Conservation (phyloP, 2,329 filamentous ascomycete genomes). For the Talaromyces sp. region DNA sequence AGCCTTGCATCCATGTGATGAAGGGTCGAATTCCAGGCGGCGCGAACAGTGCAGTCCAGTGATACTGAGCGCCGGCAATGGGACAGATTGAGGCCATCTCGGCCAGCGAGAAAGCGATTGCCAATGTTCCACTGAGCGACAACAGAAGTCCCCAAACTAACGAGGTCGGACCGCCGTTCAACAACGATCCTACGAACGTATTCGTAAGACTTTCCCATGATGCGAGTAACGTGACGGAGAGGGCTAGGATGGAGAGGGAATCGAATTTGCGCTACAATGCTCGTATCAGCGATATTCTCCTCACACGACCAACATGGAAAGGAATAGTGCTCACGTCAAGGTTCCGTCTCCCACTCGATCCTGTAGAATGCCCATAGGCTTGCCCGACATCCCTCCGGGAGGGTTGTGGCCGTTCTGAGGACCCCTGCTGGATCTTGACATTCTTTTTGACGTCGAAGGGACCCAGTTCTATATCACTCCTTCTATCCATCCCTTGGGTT, state of each 20-base stretch:
- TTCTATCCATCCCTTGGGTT: neutral
- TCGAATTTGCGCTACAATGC: conserved; percentile 22
- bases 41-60: conserved; percentile 27
- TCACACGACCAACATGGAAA: neutral
- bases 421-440: neutral
- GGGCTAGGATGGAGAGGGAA: conserved; percentile 34
- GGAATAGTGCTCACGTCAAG: conserved; percentile 17
- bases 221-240: conserved; percentile 34
- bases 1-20: conserved; percentile 20
- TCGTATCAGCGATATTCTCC: neutral
- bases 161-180: conserved; percentile 31
- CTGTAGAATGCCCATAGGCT: conserved; percentile 18
- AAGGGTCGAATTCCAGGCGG: conserved; percentile 10
- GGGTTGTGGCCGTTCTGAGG: neutral
- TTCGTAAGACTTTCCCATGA: conserved; percentile 34
- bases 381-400: neutral
- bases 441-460: conserved; percentile 8
- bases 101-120: conserved; percentile 32
- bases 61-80: conserved; percentile 34
- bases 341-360: conserved; percentile 22
- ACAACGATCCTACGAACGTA: conserved; percentile 22
- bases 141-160: conserved; percentile 33
- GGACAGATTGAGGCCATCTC: conserved; percentile 37
- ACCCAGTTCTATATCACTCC: conserved; percentile 7
- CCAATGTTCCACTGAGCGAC: conserved; percentile 29